Conservation (phyloP, 163 green algal genomes). For the Chloroidium sp. region DNA sequence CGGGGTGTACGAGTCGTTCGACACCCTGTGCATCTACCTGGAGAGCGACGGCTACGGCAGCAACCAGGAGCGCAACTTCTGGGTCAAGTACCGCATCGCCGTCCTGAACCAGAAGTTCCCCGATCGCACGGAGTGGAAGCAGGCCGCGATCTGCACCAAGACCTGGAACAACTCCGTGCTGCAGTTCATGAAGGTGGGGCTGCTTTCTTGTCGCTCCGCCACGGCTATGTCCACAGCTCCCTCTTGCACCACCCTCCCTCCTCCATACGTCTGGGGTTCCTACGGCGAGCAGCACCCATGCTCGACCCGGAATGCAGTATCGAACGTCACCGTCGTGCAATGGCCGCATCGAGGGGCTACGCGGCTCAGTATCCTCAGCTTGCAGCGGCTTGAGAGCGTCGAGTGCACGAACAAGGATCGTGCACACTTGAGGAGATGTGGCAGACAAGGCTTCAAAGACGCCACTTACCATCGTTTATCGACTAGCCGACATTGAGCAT, state of each 20-base stretch:
- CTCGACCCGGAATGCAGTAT: neutral
- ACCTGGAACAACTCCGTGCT: conserved; percentile 72
- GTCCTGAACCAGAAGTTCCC: conserved; percentile 51
- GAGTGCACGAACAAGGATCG: too few species aligned
- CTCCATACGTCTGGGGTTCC: neutral
- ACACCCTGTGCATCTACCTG: conserved; percentile 70
- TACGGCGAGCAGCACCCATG: neutral
- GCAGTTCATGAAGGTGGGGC: conserved; percentile 51
- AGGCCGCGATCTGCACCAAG: conserved; percentile 56
- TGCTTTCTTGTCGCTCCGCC: too few species aligned
- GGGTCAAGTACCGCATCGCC: conserved; percentile 58
- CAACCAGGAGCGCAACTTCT: conserved; percentile 42
- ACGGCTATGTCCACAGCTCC: neutral
- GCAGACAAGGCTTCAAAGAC: too few species aligned
- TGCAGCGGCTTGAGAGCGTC: too few species aligned
- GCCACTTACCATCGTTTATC: too few species aligned
- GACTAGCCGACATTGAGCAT: too few species aligned
- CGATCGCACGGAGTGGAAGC: conserved; percentile 39
- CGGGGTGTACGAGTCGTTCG: conserved; percentile 62
- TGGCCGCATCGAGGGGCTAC: too few species aligned
- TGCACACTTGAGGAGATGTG: too few species aligned
- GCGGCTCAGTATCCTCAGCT: too few species aligned
- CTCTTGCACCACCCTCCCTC: neutral
- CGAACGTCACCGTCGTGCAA: neutral
- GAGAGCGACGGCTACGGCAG: conserved; percentile 44